Conservation (phyloP, 306 rosid species). For the Cucurbita pepo region DNA sequence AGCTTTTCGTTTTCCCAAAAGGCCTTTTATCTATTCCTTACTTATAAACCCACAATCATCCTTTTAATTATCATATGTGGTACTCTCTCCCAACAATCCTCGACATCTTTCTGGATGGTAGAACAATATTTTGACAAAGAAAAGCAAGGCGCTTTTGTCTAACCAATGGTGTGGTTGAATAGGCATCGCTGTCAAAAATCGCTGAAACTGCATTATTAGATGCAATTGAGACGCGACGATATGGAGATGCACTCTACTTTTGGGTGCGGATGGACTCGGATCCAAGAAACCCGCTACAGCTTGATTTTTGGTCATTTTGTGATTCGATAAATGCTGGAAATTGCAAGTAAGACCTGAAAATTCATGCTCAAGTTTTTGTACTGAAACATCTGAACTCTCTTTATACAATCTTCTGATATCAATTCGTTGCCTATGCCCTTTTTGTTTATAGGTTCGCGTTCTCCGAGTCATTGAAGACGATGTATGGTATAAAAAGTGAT, state of each 20-base stretch:
- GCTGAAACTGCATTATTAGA: conserved; percentile 68
- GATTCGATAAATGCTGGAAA: conserved; percentile 84
- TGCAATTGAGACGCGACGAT: conserved; percentile 45
- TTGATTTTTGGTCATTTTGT: conserved; percentile 91
- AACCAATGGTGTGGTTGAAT: conserved; percentile 16
- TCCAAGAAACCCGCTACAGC: conserved; percentile 43
- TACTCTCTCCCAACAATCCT: too few species aligned
- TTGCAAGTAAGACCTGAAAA: conserved; percentile 54
- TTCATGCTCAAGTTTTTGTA: neutral
- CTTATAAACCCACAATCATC: too few species aligned
- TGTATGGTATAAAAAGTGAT: conserved; percentile 55
- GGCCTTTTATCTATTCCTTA: too few species aligned
- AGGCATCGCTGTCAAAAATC: conserved; percentile 65
- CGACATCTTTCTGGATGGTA: neutral
- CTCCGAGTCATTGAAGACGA: conserved; percentile 58
- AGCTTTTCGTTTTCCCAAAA: too few species aligned
- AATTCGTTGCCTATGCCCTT: neutral
- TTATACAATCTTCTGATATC: neutral
- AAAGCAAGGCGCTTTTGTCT: neutral
- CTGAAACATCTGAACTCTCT: neutral
- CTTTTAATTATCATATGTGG: too few species aligned
- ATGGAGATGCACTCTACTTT: conserved; percentile 85
- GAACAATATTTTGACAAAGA: neutral
- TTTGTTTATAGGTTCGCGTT: conserved; percentile 48
- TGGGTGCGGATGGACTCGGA: conserved; percentile 85